Evolutionary conservation across 441 rosid genomes (phyloP), one percentile per base, ranked within the genome.

Genomic region (Pelargonium cotyledonis): DNA sequence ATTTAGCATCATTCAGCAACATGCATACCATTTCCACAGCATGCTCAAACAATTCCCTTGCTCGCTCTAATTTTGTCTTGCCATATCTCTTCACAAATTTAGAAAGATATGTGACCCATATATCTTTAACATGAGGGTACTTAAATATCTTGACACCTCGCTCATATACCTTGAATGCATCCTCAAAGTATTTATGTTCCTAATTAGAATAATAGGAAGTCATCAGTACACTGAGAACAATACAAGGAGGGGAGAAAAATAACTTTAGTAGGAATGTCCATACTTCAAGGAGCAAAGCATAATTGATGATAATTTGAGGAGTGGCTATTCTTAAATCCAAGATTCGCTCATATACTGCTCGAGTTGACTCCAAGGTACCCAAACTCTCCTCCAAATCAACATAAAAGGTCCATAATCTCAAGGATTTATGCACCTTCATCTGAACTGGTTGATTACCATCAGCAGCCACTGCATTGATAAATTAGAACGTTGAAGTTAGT

Each of bases 81-180:
- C 97, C 97, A 72, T 90, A 91, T 81, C 97, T 85, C 80, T 84
- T 85, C 5, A 95, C 96, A 58, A 95, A 91, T 78, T 91, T 95
- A 18, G 96, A 80, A 47, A 95, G 85, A 79, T 90, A 95, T 0
- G 96, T 88, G 8, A 88, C 89, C 99, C 99, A 95, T 46, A 90
- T 81, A 79, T 90, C 96, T 78, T 91, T 91, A 65, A 91, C 99
- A 61, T 90, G 99, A 41, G 99, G 97, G 73, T 95, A 89, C 78
- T 90, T 88, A 72, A 91, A 95, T 76, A 95, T 90, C 81, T 90
- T 90, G 72, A 95, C 96, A 69, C 99, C 97, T 77, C 96, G 86
- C 83, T 94, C 97, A 73, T 94, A 91, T 26, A 90, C 96, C 84
- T 89, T 91, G 83, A 95, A 95, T 72, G 99, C 97, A 84, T 95